phyloP scores from a whole-genome alignment of 1,284 basidiomycete genomes.

The Cutaneotrichosporon sp. region DNA sequence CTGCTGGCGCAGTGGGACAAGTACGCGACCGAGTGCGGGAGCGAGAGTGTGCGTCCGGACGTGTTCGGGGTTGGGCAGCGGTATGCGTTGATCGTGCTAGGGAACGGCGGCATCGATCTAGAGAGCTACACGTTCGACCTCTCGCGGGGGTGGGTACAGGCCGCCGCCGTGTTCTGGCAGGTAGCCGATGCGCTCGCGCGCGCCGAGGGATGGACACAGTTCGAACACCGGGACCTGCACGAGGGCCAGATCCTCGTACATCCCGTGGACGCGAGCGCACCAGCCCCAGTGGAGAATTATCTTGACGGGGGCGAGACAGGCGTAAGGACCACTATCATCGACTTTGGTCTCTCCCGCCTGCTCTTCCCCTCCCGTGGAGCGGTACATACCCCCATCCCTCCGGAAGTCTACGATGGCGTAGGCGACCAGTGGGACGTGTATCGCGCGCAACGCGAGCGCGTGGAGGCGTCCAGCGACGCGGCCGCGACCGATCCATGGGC shows the following conservation, averaged over 20 bases:
- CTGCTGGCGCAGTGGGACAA: conserved; percentile 82
- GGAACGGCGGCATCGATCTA: conserved; percentile 82
- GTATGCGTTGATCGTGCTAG: conserved; percentile 82
- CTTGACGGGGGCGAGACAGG: conserved; percentile 51
- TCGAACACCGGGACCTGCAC: conserved; percentile 97
- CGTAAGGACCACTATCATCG: conserved; percentile 78
- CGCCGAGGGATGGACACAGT: conserved; percentile 71
- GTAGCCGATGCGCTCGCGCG: conserved; percentile 66
- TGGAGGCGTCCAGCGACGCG: neutral
- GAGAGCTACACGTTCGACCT: conserved; percentile 67
- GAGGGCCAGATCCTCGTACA: conserved; percentile 92
- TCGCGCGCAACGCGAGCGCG: conserved; percentile 71
- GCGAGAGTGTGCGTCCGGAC: conserved; percentile 75
- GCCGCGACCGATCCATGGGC: conserved; percentile 1
- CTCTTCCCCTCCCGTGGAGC: conserved; percentile 32
- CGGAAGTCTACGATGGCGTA: conserved; percentile 72
- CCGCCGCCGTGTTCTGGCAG: conserved; percentile 85
- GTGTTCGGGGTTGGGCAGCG: conserved; percentile 66
- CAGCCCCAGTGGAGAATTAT: conserved; percentile 23
- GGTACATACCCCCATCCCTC: conserved; percentile 54
- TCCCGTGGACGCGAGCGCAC: conserved; percentile 24
- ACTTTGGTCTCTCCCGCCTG: conserved; percentile 86
- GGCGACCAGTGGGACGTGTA: conserved; percentile 95
- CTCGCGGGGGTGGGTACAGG: conserved; percentile 70
- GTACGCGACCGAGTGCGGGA: conserved; percentile 64